Conservation (phyloP, 75 land plant species). For the Azolla pinnata region DNA sequence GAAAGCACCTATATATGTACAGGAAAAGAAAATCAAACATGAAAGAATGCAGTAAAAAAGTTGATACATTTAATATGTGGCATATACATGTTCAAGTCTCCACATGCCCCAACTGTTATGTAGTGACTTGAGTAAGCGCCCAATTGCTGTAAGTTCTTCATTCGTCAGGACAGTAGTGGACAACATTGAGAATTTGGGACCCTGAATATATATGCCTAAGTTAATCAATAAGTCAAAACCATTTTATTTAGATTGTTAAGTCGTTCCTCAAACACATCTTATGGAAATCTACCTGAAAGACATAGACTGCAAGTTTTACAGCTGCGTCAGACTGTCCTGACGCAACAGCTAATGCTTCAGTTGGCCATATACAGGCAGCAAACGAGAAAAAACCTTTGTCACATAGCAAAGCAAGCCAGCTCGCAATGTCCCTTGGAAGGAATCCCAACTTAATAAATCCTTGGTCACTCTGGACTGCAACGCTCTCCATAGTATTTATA, state of each 20-base stretch:
- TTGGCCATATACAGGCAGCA: slow-evolving; percentile 49
- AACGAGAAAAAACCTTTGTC: slow-evolving; percentile 51
- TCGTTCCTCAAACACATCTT: too few relatives aligned
- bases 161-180: slow-evolving; percentile 16
- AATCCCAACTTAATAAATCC: slow-evolving; percentile 61
- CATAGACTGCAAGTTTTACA: slow-evolving; percentile 44
- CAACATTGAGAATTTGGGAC: slow-evolving; percentile 39
- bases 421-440: slow-evolving; percentile 58
- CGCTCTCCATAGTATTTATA: slow-evolving; percentile 6
- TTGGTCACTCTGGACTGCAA: slow-evolving; percentile 3
- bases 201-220: too few relatives aligned
- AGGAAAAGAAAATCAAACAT: neutral
- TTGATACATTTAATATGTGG: neutral
- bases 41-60: neutral
- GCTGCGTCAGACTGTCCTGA: slow-evolving; percentile 27
- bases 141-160: slow-evolving; percentile 36
- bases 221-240: too few relatives aligned
- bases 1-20: slow-evolving; percentile 37
- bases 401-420: slow-evolving; percentile 63
- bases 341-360: slow-evolving; percentile 55
- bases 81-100: slow-evolving; percentile 61
- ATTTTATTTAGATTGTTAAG: too few relatives aligned
- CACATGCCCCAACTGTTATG: slow-evolving; percentile 54
- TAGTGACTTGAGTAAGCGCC: slow-evolving; percentile 46
- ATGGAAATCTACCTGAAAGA: slow-evolving; percentile 54